phyloP scores from a whole-genome alignment of 2,329 filamentous ascomycete species.

The Rhexocercosporidium sp. region DNA sequence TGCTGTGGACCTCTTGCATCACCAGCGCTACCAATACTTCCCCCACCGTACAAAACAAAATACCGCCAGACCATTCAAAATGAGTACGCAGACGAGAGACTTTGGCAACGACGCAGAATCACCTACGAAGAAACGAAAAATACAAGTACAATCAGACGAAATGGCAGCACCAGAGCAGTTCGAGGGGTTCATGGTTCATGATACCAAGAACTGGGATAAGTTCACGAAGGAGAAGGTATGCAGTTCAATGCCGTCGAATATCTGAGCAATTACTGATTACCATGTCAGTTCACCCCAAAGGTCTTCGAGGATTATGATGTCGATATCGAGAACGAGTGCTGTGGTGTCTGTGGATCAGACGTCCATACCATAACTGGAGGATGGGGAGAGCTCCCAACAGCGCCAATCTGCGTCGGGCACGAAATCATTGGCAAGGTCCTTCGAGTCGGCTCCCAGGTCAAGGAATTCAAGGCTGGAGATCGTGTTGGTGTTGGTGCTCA shows the following conservation, averaged over 20 bases:
- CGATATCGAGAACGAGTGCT: constrained; percentile 84
- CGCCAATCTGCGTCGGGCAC: constrained; percentile 49
- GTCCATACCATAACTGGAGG: constrained; percentile 70
- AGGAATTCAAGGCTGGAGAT: constrained; percentile 56
- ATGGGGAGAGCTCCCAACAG: constrained; percentile 40
- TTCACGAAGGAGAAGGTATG: constrained; percentile 36
- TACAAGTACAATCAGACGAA: background rate
- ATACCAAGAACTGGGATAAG: constrained; percentile 34
- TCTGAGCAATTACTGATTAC: background rate
- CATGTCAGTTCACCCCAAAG: constrained; percentile 65
- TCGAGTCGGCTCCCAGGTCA: constrained; percentile 69
- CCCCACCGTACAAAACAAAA: background rate
- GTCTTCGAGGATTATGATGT: constrained; percentile 86
- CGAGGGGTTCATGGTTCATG: constrained; percentile 60
- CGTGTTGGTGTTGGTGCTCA: constrained; percentile 62
- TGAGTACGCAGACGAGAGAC: background rate
- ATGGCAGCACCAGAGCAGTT: constrained; percentile 58
- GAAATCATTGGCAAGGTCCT: constrained; percentile 73
- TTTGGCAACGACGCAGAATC: background rate
- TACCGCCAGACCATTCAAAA: background rate
- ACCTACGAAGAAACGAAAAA: background rate
- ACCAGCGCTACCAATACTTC: background rate
- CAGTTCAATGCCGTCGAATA: background rate
- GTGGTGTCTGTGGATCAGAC: constrained; percentile 76
- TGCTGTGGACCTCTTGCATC: background rate